Conservation (phyloP, 1,284 basidiomycete species). For the Austroboletus novae-zelandiae region DNA sequence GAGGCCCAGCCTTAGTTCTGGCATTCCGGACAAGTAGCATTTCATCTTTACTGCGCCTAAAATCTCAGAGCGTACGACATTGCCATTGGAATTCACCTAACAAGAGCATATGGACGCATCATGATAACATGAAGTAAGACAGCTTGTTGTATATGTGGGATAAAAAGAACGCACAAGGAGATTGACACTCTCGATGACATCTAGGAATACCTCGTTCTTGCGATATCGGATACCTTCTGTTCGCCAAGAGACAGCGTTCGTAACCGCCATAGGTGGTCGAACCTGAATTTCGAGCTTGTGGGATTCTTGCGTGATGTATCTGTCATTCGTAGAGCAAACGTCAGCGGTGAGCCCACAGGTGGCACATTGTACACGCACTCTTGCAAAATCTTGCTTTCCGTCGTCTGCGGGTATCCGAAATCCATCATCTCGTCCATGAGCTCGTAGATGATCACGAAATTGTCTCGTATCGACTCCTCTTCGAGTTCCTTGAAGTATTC, state of each 20-base stretch:
- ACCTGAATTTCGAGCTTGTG: constrained; percentile 98
- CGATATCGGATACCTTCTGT: constrained; percentile 97
- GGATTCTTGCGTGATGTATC: constrained; percentile 98
- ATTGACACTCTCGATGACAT: constrained; percentile 98
- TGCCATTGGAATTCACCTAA: constrained; percentile 94
- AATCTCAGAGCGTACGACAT: constrained; percentile 97
- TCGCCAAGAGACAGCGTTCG: constrained; percentile 98
- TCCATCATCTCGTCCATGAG: constrained; percentile 99
- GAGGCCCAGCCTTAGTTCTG: constrained; percentile 90
- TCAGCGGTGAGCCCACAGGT: neutral
- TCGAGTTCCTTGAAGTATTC: constrained; percentile 99
- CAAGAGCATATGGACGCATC: neutral
- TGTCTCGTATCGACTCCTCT: constrained; percentile 98
- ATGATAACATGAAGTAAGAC: too few relatives aligned
- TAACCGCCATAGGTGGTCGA: constrained; percentile 95
- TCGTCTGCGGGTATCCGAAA: constrained; percentile 98
- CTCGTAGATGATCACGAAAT: constrained; percentile 98
- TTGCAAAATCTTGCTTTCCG: constrained; percentile 98
- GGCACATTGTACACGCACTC: constrained; percentile 56
- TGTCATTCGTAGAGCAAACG: constrained; percentile 30
- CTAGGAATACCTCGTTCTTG: constrained; percentile 99
- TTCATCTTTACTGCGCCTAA: constrained; percentile 99
- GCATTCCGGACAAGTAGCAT: constrained; percentile 99
- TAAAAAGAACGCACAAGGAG: constrained; percentile 64
- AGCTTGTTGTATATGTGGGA: too few relatives aligned